phyloP scores from a whole-genome alignment of 2,329 filamentous ascomycete species.

The Calonectria crousiana region DNA sequence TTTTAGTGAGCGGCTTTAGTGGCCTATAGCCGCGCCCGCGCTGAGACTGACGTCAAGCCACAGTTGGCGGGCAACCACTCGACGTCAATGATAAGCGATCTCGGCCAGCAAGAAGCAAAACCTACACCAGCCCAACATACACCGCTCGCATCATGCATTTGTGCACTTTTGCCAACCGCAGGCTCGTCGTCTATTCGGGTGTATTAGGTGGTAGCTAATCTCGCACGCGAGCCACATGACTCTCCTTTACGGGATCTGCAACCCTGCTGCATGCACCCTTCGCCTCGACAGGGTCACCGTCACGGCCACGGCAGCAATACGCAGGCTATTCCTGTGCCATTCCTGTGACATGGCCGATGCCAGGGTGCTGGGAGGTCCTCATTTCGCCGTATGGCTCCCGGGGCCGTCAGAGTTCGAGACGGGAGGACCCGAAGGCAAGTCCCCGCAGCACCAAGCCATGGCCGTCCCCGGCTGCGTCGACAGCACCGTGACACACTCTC shows the following conservation, averaged over 20 bases:
- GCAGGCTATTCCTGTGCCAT: background rate
- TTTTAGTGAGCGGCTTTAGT: background rate
- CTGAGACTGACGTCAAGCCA: conserved; percentile 14
- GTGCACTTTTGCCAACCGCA: background rate
- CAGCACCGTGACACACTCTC: background rate
- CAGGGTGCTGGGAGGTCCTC: background rate
- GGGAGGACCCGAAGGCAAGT: background rate
- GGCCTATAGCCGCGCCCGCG: background rate
- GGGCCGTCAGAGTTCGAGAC: background rate
- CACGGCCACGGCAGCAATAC: background rate
- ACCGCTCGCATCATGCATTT: background rate
- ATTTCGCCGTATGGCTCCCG: background rate
- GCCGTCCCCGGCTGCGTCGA: background rate
- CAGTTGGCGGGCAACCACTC: conserved; percentile 14
- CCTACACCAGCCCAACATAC: background rate
- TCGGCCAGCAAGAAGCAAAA: conserved; percentile 1
- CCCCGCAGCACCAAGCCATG: background rate
- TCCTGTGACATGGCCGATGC: background rate
- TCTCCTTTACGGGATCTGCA: conserved; percentile 7
- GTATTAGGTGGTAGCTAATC: conserved; percentile 17
- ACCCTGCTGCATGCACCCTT: background rate
- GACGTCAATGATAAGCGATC: conserved; percentile 15
- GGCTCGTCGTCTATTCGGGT: background rate
- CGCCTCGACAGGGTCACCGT: background rate
- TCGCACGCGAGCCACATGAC: conserved; percentile 12